Percentiles rank a stretch among this genome's conserved stretches.
Conservation (phyloP, 192 early-diverging fungal species). For the Chytriomyces hyalinus region DNA sequence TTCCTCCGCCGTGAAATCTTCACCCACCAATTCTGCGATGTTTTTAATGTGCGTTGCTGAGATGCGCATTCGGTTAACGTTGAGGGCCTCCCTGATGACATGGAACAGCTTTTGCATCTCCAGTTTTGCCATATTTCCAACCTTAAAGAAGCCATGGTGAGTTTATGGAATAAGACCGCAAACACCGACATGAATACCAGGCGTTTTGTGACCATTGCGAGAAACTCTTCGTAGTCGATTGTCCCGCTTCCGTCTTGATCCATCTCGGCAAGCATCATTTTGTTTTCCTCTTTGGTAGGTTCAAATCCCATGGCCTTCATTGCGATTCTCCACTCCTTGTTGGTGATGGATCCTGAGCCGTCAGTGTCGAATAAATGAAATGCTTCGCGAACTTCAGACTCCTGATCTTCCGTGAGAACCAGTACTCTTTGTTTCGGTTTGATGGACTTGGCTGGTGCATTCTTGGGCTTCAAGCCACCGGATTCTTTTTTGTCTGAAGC, state of each 20-base stretch:
- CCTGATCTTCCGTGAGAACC: conserved; percentile 49
- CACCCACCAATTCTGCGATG: conserved; percentile 45
- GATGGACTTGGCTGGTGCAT: background rate
- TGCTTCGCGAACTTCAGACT: conserved; percentile 67
- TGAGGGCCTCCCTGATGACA: conserved; percentile 29
- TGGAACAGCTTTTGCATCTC: conserved; percentile 43
- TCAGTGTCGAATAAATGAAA: conserved; percentile 75
- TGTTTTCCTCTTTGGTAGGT: conserved; percentile 51
- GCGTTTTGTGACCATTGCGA: conserved; percentile 46
- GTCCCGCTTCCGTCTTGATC: conserved; percentile 55
- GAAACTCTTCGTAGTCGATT: conserved; percentile 54
- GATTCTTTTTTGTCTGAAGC: background rate
- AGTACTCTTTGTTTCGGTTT: conserved; percentile 25
- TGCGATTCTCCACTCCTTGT: conserved; percentile 61
- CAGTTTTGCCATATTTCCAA: conserved; percentile 39
- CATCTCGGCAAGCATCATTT: conserved; percentile 52
- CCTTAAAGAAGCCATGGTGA: conserved; percentile 2
- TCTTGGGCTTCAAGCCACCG: conserved; percentile 8
- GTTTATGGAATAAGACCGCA: background rate
- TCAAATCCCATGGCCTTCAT: conserved; percentile 65
- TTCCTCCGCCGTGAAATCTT: conserved; percentile 52
- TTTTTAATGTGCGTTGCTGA: conserved; percentile 41
- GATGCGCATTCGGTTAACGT: conserved; percentile 32
- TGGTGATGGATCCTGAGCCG: conserved; percentile 50
- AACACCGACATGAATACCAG: conserved; percentile 9